These are phyloP conservation scores for Lasiodiplodia gonubiensis DNA, from an alignment of 2,329 filamentous ascomycete species.

Conservation along the genomic window DNA sequence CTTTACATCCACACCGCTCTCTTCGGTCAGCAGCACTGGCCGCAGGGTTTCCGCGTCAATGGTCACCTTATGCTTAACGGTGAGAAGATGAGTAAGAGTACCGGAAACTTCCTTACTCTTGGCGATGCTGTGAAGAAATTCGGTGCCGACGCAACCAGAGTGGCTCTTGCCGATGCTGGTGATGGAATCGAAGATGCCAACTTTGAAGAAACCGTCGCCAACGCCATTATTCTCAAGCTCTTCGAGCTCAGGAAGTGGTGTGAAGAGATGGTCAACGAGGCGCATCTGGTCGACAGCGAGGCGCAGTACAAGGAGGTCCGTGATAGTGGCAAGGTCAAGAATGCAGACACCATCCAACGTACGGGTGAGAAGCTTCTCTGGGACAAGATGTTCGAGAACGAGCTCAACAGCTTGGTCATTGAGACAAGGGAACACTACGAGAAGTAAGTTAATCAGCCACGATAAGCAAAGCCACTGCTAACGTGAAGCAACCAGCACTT, in stretches of 20 bases:
- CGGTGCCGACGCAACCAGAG: slow-evolving; percentile 88
- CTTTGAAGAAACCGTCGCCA: slow-evolving; percentile 93
- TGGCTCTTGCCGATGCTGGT: slow-evolving; percentile 91
- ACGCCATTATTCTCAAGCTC: slow-evolving; percentile 86
- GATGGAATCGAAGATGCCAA: slow-evolving; percentile 96
- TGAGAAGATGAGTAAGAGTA: slow-evolving; percentile 98
- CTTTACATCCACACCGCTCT: slow-evolving; percentile 92
- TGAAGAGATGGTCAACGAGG: slow-evolving; percentile 78
- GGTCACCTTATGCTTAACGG: slow-evolving; percentile 94
- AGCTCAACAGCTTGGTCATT: slow-evolving; percentile 82
- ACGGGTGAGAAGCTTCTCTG: slow-evolving; percentile 72
- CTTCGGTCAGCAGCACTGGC: slow-evolving; percentile 89
- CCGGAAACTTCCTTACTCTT: slow-evolving; percentile 95
- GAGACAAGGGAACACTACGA: slow-evolving; percentile 81
- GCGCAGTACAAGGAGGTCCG: slow-evolving; percentile 50
- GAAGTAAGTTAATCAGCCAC: slow-evolving; percentile 52
- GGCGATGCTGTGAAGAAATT: slow-evolving; percentile 87
- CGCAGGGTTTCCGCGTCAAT: slow-evolving; percentile 82
- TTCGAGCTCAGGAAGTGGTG: slow-evolving; percentile 89
- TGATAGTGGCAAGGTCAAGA: slow-evolving; percentile 53
- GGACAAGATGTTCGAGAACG: slow-evolving; percentile 90
- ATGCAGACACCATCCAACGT: slow-evolving; percentile 68
- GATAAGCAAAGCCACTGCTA: slow-evolving; percentile 10
- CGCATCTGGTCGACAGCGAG: slow-evolving; percentile 50
- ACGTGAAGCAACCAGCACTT: slow-evolving; percentile 34